Conservation (phyloP, 2,329 filamentous ascomycete genomes). For the Cladophialophora exuberans region DNA sequence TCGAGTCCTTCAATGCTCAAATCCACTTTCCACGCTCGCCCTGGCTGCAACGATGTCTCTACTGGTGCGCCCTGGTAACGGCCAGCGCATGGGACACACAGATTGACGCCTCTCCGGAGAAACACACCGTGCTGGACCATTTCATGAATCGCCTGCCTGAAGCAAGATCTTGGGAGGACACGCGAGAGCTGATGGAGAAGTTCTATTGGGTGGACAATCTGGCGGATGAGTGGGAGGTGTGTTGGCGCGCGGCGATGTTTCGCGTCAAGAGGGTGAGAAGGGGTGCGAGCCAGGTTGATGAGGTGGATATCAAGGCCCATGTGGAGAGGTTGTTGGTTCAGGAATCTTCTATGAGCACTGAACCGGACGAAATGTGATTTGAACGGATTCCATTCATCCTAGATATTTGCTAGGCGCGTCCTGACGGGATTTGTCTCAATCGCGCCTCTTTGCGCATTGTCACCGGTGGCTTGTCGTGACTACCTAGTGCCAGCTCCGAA, state of each 20-base stretch:
- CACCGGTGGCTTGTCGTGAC: too few species aligned
- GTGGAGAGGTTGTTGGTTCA: too few species aligned
- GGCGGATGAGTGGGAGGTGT: constrained; percentile 19
- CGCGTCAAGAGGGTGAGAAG: constrained; percentile 2
- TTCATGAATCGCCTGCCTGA: constrained; percentile 1
- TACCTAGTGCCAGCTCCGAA: too few species aligned
- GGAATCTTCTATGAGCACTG: too few species aligned
- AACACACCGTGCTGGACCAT: constrained; percentile 9
- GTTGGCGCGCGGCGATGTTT: constrained; percentile 18
- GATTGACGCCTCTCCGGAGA: constrained; percentile 11
- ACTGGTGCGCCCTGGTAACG: constrained; percentile 15
- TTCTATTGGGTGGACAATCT: constrained; percentile 15
- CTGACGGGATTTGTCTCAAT: too few species aligned
- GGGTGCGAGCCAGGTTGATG: constrained; percentile 10
- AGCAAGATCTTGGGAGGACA: constrained; percentile 15
- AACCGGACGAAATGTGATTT: too few species aligned
- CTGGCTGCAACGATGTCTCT: constrained; percentile 19
- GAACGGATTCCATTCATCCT: too few species aligned
- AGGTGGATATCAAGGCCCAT: too few species aligned
- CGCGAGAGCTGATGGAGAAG: constrained; percentile 6
- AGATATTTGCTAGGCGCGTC: too few species aligned
- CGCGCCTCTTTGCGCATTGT: too few species aligned
- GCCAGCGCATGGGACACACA: constrained; percentile 21
- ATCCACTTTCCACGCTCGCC: neutral
- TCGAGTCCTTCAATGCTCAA: constrained; percentile 12